These are phyloP conservation scores for Plasmodium blacklocki DNA, from an alignment of 169 alveolate species.

Conservation along the genomic window DNA sequence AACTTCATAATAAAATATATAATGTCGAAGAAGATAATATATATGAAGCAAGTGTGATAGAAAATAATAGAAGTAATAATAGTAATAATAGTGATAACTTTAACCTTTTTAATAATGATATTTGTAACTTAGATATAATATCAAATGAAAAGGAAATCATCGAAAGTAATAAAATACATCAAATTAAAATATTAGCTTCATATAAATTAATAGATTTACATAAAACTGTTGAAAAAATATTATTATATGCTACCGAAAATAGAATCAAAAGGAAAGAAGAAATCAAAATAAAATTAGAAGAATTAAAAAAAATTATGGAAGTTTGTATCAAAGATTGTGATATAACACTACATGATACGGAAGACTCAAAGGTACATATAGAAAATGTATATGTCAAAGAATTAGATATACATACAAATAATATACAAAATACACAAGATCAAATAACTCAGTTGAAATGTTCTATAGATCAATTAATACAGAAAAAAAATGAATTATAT, in stretches of 20 bases:
- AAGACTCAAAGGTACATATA: slow-evolving; percentile 55
- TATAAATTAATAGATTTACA: slow-evolving; percentile 45
- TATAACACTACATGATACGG: slow-evolving; percentile 45
- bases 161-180: slow-evolving; percentile 55
- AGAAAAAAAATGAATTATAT: slow-evolving; percentile 29
- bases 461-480: slow-evolving; percentile 26
- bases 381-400: slow-evolving; percentile 65
- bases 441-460: slow-evolving; percentile 25
- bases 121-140: not conserved
- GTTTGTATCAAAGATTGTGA: slow-evolving; percentile 71
- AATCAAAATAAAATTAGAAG: slow-evolving; percentile 54
- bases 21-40: not conserved
- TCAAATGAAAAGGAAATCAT: slow-evolving; percentile 35
- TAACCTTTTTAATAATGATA: not conserved
- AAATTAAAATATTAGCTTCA: slow-evolving; percentile 55
- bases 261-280: slow-evolving; percentile 34
- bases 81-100: not conserved
- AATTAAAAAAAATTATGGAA: slow-evolving; percentile 54
- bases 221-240: slow-evolving; percentile 23
- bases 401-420: slow-evolving; percentile 23
- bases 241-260: slow-evolving; percentile 34
- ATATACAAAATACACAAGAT: slow-evolving; percentile 39
- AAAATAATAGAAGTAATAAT: not conserved
- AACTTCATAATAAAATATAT: not conserved
- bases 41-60: not conserved